Percentiles rank a stretch among this genome's conserved stretches.
These are phyloP conservation scores for Ophiostoma triangulosporum DNA, from an alignment of 2,329 filamentous ascomycete species.

Conservation along the genomic window DNA sequence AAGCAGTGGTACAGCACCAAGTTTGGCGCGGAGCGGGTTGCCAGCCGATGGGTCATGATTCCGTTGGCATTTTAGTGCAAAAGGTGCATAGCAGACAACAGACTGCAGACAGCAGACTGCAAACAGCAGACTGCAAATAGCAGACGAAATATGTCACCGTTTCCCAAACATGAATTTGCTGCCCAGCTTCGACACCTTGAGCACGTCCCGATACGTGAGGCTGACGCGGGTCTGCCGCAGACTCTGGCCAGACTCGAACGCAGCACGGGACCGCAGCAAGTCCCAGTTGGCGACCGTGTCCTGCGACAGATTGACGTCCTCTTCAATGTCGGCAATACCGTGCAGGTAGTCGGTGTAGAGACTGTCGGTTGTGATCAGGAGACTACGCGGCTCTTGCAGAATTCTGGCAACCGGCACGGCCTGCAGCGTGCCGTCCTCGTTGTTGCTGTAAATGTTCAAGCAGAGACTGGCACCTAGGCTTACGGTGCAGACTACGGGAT, in stretches of 20 bases:
- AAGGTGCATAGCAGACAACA: constrained; percentile 8
- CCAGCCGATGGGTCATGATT: constrained; percentile 60
- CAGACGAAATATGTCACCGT: constrained; percentile 13
- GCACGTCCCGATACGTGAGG: constrained; percentile 74
- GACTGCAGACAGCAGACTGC: too few relatives aligned
- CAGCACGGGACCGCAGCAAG: constrained; percentile 39
- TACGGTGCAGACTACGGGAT: constrained; percentile 79
- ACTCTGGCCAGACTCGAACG: constrained; percentile 38
- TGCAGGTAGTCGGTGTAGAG: constrained; percentile 63
- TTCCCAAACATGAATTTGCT: constrained; percentile 41
- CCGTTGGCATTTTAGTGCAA: constrained; percentile 51
- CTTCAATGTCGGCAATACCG: constrained; percentile 53
- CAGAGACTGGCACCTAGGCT: constrained; percentile 69
- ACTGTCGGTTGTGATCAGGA: constrained; percentile 56
- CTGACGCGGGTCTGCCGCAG: constrained; percentile 50
- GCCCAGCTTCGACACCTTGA: constrained; percentile 64
- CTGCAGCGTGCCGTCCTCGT: constrained; percentile 44
- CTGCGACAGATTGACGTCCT: constrained; percentile 50
- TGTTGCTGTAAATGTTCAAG: constrained; percentile 59
- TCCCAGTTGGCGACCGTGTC: constrained; percentile 60
- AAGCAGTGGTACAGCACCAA: constrained; percentile 65
- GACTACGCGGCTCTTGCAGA: constrained; percentile 70
- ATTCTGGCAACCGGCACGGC: constrained; percentile 41
- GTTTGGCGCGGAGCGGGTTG: constrained; percentile 55
- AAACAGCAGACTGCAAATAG: background rate